phyloP scores from a whole-genome alignment of 1,284 basidiomycete species.

The Phlebopus sp. region DNA sequence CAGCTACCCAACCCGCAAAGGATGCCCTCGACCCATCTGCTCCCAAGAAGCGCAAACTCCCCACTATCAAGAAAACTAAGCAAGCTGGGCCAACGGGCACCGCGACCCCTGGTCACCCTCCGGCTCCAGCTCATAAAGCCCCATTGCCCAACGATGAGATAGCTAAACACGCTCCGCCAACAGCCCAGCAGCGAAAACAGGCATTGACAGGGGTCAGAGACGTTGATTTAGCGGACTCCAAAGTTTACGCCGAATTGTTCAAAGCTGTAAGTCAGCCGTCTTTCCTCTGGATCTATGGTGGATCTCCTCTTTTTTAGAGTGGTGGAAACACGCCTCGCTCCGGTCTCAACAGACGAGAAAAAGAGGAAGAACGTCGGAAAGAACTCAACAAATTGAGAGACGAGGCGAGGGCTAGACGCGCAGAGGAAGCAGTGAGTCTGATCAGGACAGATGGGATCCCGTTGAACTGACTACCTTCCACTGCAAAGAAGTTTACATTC shows the following conservation, averaged over 20 bases:
- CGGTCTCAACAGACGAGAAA: slow-evolving; percentile 56
- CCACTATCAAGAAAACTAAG: slow-evolving; percentile 74
- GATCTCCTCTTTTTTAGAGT: slow-evolving; percentile 25
- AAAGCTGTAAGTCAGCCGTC: slow-evolving; percentile 47
- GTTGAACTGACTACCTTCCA: slow-evolving; percentile 7
- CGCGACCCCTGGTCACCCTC: slow-evolving; percentile 27
- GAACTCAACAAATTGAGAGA: slow-evolving; percentile 70
- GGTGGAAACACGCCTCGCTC: slow-evolving; percentile 55
- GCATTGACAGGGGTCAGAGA: slow-evolving; percentile 46
- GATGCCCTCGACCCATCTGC: slow-evolving; percentile 22
- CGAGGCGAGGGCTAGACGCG: slow-evolving; percentile 60
- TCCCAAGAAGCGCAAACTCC: slow-evolving; percentile 63
- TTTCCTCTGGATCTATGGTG: slow-evolving; percentile 1
- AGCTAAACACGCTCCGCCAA: slow-evolving; percentile 22
- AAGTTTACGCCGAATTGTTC: slow-evolving; percentile 65
- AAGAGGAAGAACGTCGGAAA: slow-evolving; percentile 66
- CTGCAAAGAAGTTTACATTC: slow-evolving; percentile 54
- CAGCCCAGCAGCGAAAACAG: slow-evolving; percentile 37
- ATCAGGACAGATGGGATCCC: not conserved
- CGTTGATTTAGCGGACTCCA: slow-evolving; percentile 59
- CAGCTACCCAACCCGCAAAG: slow-evolving; percentile 25
- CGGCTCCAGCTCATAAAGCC: slow-evolving; percentile 31
- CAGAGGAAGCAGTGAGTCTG: slow-evolving; percentile 50
- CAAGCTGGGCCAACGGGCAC: slow-evolving; percentile 21
- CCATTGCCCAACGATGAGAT: slow-evolving; percentile 23